Conservation (phyloP, 176 grass and related monocot genomes). For the Ampelocalamus luodianensis region DNA sequence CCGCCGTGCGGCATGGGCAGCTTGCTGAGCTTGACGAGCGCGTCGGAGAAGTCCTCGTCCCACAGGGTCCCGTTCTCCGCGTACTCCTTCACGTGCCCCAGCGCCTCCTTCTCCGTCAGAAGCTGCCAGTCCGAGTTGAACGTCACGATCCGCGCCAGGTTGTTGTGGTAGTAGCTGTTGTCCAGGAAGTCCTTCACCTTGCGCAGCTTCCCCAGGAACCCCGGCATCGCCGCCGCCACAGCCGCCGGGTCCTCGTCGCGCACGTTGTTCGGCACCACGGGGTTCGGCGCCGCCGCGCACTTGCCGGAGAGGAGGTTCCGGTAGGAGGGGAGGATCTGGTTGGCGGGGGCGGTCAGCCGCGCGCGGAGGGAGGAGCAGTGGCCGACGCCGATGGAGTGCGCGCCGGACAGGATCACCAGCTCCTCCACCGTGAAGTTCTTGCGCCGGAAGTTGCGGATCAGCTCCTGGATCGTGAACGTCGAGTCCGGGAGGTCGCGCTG, state of each 20-base stretch:
- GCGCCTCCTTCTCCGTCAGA: constrained; percentile 52
- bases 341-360: constrained; percentile 38
- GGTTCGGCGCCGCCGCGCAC: constrained; percentile 24
- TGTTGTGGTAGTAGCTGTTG: constrained; percentile 64
- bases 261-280: constrained; percentile 27
- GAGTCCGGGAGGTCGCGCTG: constrained; percentile 63
- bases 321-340: constrained; percentile 49
- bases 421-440: constrained; percentile 73
- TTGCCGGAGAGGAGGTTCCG: constrained; percentile 10
- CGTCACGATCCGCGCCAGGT: constrained; percentile 44
- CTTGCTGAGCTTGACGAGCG: constrained; percentile 69
- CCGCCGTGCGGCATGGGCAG: constrained; percentile 48
- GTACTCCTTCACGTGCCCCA: constrained; percentile 49
- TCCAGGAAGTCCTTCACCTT: constrained; percentile 39
- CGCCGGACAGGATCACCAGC: constrained; percentile 71
- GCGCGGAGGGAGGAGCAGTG: constrained; percentile 62
- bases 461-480: constrained; percentile 52
- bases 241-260: constrained; percentile 27
- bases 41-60: constrained; percentile 57
- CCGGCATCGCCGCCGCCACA: constrained; percentile 29
- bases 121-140: constrained; percentile 68
- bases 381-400: constrained; percentile 67
- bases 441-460: constrained; percentile 54
- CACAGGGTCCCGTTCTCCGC: constrained; percentile 50
- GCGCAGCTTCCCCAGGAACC: constrained; percentile 46